These are phyloP conservation scores for Salvia miltiorrhiza DNA, from an alignment of 257 asterid species.

Conservation along the genomic window DNA sequence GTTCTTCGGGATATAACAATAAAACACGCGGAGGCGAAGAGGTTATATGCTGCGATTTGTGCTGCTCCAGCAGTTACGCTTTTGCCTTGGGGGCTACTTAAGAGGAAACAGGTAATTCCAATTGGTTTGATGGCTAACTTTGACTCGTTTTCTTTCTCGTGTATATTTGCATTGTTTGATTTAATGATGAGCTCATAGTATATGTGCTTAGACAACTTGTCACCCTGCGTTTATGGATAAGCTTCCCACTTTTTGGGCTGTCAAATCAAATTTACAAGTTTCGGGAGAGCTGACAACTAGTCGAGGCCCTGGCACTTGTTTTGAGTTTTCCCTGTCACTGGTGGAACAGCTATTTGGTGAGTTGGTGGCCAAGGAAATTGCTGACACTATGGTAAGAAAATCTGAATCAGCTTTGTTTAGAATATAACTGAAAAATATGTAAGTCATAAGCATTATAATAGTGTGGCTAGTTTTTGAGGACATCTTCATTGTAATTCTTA, in stretches of 20 bases:
- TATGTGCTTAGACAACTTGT: conserved; percentile 65
- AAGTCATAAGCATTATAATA: not conserved
- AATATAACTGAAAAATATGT: not conserved
- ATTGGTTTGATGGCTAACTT: not conserved
- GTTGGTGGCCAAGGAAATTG: conserved; percentile 53
- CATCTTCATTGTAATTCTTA: not conserved
- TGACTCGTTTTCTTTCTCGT: not conserved
- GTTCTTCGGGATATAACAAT: conserved; percentile 65
- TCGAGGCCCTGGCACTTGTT: conserved; percentile 94
- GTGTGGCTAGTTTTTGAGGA: not conserved
- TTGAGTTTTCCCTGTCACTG: conserved; percentile 62
- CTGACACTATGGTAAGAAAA: conserved; percentile 52
- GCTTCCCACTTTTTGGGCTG: conserved; percentile 78
- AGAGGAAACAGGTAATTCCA: conserved; percentile 59
- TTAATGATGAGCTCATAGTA: conserved; percentile 28
- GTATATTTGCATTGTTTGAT: not conserved
- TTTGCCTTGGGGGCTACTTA: conserved; percentile 91
- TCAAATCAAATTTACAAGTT: conserved; percentile 69
- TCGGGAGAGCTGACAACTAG: conserved; percentile 92
- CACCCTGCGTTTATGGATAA: conserved; percentile 92
- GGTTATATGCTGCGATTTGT: conserved; percentile 84
- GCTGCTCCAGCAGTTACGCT: conserved; percentile 97
- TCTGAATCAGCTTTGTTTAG: conserved; percentile 1
- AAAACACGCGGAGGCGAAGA: conserved; percentile 71
- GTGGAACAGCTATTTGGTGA: conserved; percentile 88